Conservation (phyloP, 352 stramenopile genomes). For the Phytophthora pistaciae region DNA sequence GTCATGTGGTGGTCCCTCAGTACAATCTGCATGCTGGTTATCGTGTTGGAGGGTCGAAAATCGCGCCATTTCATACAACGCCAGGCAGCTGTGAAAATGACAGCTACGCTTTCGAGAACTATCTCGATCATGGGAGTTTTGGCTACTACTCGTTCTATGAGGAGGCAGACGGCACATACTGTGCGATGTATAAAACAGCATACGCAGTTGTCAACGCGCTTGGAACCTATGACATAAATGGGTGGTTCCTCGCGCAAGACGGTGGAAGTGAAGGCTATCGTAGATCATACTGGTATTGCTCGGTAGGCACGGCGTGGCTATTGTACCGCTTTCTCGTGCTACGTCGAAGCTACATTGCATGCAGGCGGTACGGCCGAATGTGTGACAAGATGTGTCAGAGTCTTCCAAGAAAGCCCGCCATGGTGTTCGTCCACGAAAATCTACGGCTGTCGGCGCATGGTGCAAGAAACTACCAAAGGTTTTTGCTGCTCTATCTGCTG, state of each 20-base stretch:
- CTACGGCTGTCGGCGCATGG: conserved; percentile 12
- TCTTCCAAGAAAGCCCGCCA: conserved; percentile 2
- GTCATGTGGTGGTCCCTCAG: conserved; percentile 21
- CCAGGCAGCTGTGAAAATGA: conserved; percentile 6
- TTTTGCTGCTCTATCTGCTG: conserved; percentile 26
- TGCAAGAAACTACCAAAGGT: conserved; percentile 20
- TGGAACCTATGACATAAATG: conserved; percentile 21
- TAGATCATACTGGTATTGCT: conserved; percentile 16
- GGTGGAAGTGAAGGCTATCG: conserved; percentile 7
- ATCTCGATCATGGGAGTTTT: conserved; percentile 21
- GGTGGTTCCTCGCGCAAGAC: conserved; percentile 7
- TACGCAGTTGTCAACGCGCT: conserved; percentile 14
- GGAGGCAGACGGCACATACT: conserved; percentile 21
- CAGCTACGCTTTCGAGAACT: conserved; percentile 16
- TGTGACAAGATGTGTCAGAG: conserved; percentile 2
- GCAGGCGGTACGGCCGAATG: conserved; percentile 8
- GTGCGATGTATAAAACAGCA: conserved; percentile 10
- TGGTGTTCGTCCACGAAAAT: conserved; percentile 27
- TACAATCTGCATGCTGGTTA: conserved; percentile 25
- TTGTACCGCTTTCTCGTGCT: conserved; percentile 11
- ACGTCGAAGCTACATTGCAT: conserved; percentile 10
- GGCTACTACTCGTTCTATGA: conserved; percentile 27
- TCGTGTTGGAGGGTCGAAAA: not conserved
- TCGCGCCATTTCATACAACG: conserved; percentile 2
- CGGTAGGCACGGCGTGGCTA: conserved; percentile 7